Percentiles rank a stretch among this genome's conserved stretches.
Conservation (phyloP, 768 basidiomycete genomes). For the Mycena kentingensis region DNA sequence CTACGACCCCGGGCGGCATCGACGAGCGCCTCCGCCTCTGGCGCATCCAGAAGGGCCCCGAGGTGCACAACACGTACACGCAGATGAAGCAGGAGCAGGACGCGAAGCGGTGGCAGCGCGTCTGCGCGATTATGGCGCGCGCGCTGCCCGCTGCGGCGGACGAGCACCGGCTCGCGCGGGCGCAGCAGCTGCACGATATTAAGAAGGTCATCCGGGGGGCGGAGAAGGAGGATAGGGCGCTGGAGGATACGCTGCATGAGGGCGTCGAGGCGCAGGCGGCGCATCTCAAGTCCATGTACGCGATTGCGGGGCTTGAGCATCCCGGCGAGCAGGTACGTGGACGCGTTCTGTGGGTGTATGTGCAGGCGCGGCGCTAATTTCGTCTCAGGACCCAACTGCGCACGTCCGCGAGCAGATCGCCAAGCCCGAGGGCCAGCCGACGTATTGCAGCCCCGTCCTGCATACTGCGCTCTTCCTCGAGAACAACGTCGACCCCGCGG, state of each 20-base stretch:
- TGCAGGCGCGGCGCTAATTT: not conserved
- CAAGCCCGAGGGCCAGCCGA: not conserved
- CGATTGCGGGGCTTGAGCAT: slow-evolving; percentile 1
- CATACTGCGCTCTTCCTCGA: slow-evolving; percentile 9
- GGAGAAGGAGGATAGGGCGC: not conserved
- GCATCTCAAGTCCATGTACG: not conserved
- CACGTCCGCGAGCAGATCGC: slow-evolving; percentile 9
- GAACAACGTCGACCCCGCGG: slow-evolving; percentile 8
- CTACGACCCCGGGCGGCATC: too few species aligned
- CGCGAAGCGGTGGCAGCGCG: not conserved
- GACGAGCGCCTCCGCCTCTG: not conserved
- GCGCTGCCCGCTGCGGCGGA: too few species aligned
- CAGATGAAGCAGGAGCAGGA: not conserved
- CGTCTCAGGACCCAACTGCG: slow-evolving; percentile 9
- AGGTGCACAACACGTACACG: not conserved
- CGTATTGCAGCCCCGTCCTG: slow-evolving; percentile 20
- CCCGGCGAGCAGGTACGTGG: slow-evolving; percentile 13
- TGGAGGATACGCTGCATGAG: slow-evolving; percentile 3
- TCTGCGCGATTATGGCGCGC: not conserved
- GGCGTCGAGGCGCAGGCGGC: slow-evolving; percentile 4
- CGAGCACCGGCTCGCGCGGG: not conserved
- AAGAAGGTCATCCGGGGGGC: not conserved
- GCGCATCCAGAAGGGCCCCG: not conserved
- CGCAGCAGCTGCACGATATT: not conserved
- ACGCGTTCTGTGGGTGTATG: too few species aligned